These are phyloP conservation scores for Schwanniomyces vanrijiae DNA, from an alignment of 805 yeast species.

Conservation along the genomic window DNA sequence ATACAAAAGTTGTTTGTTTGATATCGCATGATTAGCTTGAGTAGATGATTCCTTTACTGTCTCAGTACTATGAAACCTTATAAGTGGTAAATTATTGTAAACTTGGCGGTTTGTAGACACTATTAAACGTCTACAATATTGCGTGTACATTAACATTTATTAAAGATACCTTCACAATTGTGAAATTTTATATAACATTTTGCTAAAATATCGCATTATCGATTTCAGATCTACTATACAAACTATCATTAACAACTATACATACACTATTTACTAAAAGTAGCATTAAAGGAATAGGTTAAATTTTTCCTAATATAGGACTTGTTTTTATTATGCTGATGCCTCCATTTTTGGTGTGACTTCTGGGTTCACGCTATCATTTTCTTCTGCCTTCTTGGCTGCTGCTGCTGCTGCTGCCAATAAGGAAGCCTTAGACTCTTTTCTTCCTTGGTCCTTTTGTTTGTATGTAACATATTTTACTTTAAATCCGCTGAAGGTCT, in stretches of 20 bases:
- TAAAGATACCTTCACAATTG: not conserved
- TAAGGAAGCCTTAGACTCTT: conserved; percentile 9
- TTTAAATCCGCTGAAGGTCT: conserved; percentile 45
- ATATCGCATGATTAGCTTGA: conserved; percentile 43
- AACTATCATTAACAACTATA: not conserved
- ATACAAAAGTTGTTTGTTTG: conserved; percentile 71
- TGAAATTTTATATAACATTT: not conserved
- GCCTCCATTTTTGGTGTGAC: not conserved
- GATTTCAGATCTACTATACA: not conserved
- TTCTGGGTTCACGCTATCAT: not conserved
- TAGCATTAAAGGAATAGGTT: not conserved
- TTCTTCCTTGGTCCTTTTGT: conserved; percentile 8
- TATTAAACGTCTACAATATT: not conserved
- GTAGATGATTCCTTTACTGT: conserved; percentile 26
- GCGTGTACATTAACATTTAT: not conserved
- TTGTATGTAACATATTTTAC: conserved; percentile 23
- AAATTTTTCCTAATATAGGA: not conserved
- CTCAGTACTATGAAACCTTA: not conserved
- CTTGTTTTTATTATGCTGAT: not conserved
- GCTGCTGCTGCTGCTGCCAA: not conserved
- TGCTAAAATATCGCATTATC: not conserved
- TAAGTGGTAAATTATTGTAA: not conserved
- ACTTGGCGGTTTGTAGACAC: not conserved
- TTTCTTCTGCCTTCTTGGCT: not conserved
- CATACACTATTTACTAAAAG: not conserved